Evolutionary conservation across 768 basidiomycete species (phyloP), one percentile per base, ranked within the genome.

Genomic region (Boletus coccyginus): DNA sequence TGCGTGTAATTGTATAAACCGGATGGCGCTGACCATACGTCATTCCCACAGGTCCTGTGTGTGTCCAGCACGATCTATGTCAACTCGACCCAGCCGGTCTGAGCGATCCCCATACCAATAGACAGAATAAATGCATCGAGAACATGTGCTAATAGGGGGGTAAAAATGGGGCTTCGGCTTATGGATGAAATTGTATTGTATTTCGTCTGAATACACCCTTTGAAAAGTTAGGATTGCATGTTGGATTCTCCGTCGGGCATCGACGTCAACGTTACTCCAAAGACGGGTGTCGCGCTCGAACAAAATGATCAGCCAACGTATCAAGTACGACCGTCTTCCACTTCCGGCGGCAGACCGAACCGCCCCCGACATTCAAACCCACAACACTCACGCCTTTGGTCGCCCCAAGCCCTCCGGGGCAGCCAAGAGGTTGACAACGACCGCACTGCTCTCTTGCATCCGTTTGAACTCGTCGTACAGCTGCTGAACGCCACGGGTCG

Each of bases 381-480:
- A 33, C 33, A 12, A 12, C 33, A 35, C 33, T 35, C 42, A 68
- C 17, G 19, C 32, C 49, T 51, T 68, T 36, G 55, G 47, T 42
- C 58, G 61, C 32, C 63, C 55, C 24, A 46, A 1, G 13, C 29
- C 50, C 31, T 76, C 75, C 4, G 73, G 64, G 0, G 68, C 57
- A 16, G 66, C 53, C 54, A 81, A 55, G 44, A 80, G 64, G 55
- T 74, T 79, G 39, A 71, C 81, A 5, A 81, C 83, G 14, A 83
- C 79, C 31, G 74, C 76, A 10, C 82, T 81, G 58, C 81, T 81
- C 49, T 84, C 84, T 63, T 85, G 82, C 46, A 77, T 76, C 11
- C 80, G 74, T 59, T 81, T 78, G 14, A 81, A 68, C 57, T 75
- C 71, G 19, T 84, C 84, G 53, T 82, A 85, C 21, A 79, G 59